Evolutionary conservation across 345 rosid species (phyloP).

Genomic region (Erodium maritimum): DNA sequence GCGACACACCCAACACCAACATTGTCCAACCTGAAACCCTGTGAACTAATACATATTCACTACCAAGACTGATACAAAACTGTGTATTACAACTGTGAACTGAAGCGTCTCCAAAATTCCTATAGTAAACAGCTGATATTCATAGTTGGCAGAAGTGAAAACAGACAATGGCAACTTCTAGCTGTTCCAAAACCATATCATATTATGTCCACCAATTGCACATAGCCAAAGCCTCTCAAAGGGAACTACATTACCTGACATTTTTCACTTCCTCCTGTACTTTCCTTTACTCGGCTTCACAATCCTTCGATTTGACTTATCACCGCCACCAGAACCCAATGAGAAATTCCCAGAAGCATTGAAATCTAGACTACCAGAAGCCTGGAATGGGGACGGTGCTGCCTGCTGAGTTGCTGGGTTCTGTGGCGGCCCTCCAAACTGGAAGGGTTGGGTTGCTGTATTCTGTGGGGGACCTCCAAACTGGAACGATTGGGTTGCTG

Average conservation of each 20-base stretch:
- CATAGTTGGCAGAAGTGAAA: neutral
- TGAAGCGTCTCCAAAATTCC: neutral
- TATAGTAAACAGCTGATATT: neutral
- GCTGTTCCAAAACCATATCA: neutral
- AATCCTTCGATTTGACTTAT: slow-evolving; percentile 51
- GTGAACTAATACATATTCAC: slow-evolving; percentile 1
- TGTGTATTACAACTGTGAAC: slow-evolving; percentile 16
- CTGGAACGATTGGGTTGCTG: slow-evolving; percentile 21
- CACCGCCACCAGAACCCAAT: slow-evolving; percentile 59
- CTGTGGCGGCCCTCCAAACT: too few species aligned
- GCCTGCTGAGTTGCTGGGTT: neutral
- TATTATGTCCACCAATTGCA: neutral
- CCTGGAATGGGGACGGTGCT: slow-evolving; percentile 48
- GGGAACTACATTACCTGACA: neutral
- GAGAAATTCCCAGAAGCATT: slow-evolving; percentile 74
- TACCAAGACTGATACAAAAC: slow-evolving; percentile 25
- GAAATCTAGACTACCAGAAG: slow-evolving; percentile 49
- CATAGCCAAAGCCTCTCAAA: neutral
- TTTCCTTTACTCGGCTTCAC: slow-evolving; percentile 29
- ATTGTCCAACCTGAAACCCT: neutral
- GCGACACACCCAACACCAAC: neutral
- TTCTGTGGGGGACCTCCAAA: too few species aligned
- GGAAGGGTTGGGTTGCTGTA: slow-evolving; percentile 17
- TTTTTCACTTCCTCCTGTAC: slow-evolving; percentile 35
- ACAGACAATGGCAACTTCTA: too few species aligned